Base-by-base conservation (phyloP, 2,329 filamentous ascomycete species). In the Paracoccidioides brasiliensis region DNA sequence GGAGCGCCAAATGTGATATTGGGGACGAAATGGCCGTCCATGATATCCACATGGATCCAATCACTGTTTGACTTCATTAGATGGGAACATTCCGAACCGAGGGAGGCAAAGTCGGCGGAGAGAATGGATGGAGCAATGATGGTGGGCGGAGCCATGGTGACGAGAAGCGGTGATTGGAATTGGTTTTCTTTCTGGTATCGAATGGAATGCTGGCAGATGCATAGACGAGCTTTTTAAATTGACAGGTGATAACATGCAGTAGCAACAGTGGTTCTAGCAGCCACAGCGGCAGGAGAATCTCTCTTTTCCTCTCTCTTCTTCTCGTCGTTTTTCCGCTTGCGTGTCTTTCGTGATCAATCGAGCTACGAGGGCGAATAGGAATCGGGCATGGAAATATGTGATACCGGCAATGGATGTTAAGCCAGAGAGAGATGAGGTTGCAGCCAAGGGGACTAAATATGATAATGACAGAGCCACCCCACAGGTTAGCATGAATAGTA, bases 71-170 rank as follows among this genome's bases (percentile, higher is more conserved):
- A 82, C 53, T 80, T 78, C 66, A 98, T 96, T 57, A 90, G 95
- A 65, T 82, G 81, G 53, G 83, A 82, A 76, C 93, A 98, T 71
- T 89, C 91, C 66, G 83, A 80, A 64, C 91, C 90, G 56, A 98
- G 81, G 61, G 85, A 79, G 67, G 83, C 90, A 74, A 98, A 98
- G 79, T 98, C 91, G 62, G 91, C 91, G 66, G 90, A 94, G 58
- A 98, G 84, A 65, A 98, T 97, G n/a, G 91, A 97, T 35, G 93
- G 93, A 14, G 91, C 91, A 66, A 98, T 95, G 71, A 98, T 96
- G 50, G 93, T 87, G 60, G 85, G 83, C 30, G 91, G 93, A 56
- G 88, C 78, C 91, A 97, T 97, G 61, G 58, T 76, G 65, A 9
- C 7, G 15, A n/a, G 10, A 15, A 30, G 44, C 52, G 50, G 46